phyloP scores from a whole-genome alignment of 2,329 filamentous ascomycete genomes.

The Aspergillus spinulosporus region DNA sequence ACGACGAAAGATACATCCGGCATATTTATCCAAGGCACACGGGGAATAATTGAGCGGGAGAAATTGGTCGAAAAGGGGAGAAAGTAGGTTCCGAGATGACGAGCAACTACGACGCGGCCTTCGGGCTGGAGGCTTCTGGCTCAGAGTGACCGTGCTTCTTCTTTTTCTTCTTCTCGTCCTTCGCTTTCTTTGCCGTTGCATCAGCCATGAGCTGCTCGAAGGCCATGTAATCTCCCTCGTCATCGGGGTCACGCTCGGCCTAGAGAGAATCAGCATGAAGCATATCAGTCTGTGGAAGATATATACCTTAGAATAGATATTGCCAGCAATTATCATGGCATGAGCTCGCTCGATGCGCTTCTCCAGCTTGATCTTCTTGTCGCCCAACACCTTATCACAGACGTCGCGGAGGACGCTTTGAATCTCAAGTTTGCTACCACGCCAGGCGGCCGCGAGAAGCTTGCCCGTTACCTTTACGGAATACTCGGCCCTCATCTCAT shows the following conservation, averaged over 20 bases:
- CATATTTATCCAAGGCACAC: slow-evolving; percentile 14
- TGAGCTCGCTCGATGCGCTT: slow-evolving; percentile 92
- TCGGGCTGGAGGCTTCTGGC: slow-evolving; percentile 16
- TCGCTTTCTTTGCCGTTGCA: slow-evolving; percentile 90
- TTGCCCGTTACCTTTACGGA: slow-evolving; percentile 96
- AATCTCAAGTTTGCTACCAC: slow-evolving; percentile 96
- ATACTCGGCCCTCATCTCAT: slow-evolving; percentile 94
- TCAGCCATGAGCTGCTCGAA: slow-evolving; percentile 98
- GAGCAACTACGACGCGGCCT: slow-evolving; percentile 6
- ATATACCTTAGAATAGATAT: slow-evolving; percentile 79
- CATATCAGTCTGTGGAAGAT: slow-evolving; percentile 6
- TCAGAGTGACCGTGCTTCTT: slow-evolving; percentile 39
- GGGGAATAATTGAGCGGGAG: slow-evolving; percentile 1
- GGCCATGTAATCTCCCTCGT: slow-evolving; percentile 97
- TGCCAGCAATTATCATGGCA: slow-evolving; percentile 82
- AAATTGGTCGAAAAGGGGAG: neutral
- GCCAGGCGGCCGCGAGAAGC: slow-evolving; percentile 94
- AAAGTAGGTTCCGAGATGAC: neutral
- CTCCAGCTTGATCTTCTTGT: slow-evolving; percentile 72
- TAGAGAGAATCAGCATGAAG: slow-evolving; percentile 40
- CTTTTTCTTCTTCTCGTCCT: slow-evolving; percentile 70
- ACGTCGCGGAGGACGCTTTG: slow-evolving; percentile 93
- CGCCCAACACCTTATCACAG: slow-evolving; percentile 81
- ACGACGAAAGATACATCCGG: slow-evolving; percentile 9
- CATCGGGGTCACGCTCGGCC: slow-evolving; percentile 86